A percentile compares a stretch with the other conserved stretches of the same genome.
Conservation (phyloP, 1,284 basidiomycete species). For the Quambalaria eucalypti region DNA sequence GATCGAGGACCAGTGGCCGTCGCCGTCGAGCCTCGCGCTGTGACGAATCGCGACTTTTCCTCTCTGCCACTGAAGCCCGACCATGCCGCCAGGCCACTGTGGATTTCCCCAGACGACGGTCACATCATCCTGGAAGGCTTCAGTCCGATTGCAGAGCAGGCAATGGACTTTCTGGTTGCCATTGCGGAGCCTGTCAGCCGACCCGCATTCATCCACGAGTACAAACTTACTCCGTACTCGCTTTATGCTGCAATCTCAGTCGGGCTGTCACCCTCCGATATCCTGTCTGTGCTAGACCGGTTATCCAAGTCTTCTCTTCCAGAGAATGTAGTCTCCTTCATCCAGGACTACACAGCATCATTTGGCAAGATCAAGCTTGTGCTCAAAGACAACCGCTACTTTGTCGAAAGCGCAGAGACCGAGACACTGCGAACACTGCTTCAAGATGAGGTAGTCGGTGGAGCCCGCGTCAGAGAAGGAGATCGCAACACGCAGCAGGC, state of each 20-base stretch:
- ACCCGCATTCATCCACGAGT: slow-evolving; percentile 96
- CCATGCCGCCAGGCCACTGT: slow-evolving; percentile 39
- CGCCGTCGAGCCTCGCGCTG: background rate
- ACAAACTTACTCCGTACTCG: slow-evolving; percentile 94
- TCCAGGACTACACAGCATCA: slow-evolving; percentile 40
- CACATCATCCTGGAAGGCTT: slow-evolving; percentile 46
- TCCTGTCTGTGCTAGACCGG: slow-evolving; percentile 70
- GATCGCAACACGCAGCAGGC: slow-evolving; percentile 3
- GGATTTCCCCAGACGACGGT: slow-evolving; percentile 44
- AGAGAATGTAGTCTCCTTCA: slow-evolving; percentile 38
- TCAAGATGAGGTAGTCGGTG: slow-evolving; percentile 37
- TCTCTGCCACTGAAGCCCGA: slow-evolving; percentile 42
- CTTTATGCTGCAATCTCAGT: slow-evolving; percentile 98
- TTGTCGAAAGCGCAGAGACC: slow-evolving; percentile 43
- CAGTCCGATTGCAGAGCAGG: slow-evolving; percentile 83
- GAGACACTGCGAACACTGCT: slow-evolving; percentile 42
- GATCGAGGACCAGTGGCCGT: too few species aligned
- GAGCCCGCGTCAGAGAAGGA: slow-evolving; percentile 29
- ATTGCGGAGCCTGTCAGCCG: slow-evolving; percentile 98
- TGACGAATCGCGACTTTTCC: slow-evolving; percentile 27
- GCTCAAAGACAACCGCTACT: slow-evolving; percentile 46
- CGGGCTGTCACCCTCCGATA: slow-evolving; percentile 92
- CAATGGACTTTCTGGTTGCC: slow-evolving; percentile 94
- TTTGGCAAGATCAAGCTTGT: slow-evolving; percentile 47
- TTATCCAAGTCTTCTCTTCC: slow-evolving; percentile 45